Evolutionary conservation across 345 rosid genomes (phyloP).

Genomic region (Luvunga scandens): DNA sequence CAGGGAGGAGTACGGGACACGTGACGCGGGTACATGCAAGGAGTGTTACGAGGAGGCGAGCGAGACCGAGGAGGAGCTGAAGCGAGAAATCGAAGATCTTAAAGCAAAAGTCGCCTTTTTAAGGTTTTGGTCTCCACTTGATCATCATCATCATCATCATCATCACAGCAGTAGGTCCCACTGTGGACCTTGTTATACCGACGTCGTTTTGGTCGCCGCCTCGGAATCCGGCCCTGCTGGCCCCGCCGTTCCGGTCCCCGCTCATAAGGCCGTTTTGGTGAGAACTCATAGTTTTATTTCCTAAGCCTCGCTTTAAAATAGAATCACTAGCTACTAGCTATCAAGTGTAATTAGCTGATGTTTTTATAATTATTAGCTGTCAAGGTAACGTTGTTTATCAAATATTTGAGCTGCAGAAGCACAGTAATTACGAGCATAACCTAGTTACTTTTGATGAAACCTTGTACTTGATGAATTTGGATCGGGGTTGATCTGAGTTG

Average conservation of each 20-base stretch:
- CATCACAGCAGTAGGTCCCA: slow-evolving; percentile 15
- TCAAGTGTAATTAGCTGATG: too few relatives aligned
- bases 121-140: slow-evolving; percentile 50
- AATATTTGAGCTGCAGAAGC: background rate
- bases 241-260: slow-evolving; percentile 50
- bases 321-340: background rate
- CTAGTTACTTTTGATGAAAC: background rate
- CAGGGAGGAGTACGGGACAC: slow-evolving; percentile 46
- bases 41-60: slow-evolving; percentile 62
- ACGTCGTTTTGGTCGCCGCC: slow-evolving; percentile 63
- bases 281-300: slow-evolving; percentile 2
- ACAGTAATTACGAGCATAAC: background rate
- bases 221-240: slow-evolving; percentile 36
- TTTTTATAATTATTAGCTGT: too few relatives aligned
- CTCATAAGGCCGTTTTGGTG: slow-evolving; percentile 75
- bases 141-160: slow-evolving; percentile 31
- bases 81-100: slow-evolving; percentile 75
- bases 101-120: slow-evolving; percentile 65
- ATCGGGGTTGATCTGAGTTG: too few relatives aligned
- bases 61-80: slow-evolving; percentile 65
- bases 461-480: background rate
- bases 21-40: slow-evolving; percentile 65
- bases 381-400: too few relatives aligned
- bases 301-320: background rate
- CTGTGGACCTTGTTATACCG: slow-evolving; percentile 40